A percentile compares a stretch with the other conserved stretches of the same genome.
phyloP scores from a whole-genome alignment of 23 red algal genomes.

The Gracilariopsis chorda region DNA sequence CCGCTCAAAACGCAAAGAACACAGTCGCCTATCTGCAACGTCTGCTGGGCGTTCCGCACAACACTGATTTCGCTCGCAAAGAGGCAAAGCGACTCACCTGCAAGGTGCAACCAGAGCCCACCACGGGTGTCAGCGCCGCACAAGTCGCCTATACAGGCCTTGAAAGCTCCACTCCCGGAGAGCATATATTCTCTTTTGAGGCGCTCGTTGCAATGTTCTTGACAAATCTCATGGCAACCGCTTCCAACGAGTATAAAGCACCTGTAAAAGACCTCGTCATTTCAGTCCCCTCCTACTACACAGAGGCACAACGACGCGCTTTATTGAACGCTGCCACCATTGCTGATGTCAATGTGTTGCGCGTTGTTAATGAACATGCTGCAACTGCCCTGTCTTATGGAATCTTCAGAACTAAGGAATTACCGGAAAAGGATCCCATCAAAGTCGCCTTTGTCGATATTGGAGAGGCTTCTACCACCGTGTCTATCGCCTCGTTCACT shows the following conservation, averaged over 20 bases:
- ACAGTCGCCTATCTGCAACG: slow-evolving; percentile 81
- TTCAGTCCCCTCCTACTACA: slow-evolving; percentile 91
- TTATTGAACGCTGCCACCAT: slow-evolving; percentile 86
- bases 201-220: slow-evolving; percentile 77
- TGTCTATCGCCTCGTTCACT: slow-evolving; percentile 74
- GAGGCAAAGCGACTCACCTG: slow-evolving; percentile 37
- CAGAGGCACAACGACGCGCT: slow-evolving; percentile 84
- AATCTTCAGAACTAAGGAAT: slow-evolving; percentile 85
- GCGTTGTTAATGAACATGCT: slow-evolving; percentile 93
- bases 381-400: slow-evolving; percentile 94
- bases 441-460: slow-evolving; percentile 96
- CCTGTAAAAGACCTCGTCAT: slow-evolving; percentile 81
- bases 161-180: slow-evolving; percentile 16
- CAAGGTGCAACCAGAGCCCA: slow-evolving; percentile 10
- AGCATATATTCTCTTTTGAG: slow-evolving; percentile 56
- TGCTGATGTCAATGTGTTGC: slow-evolving; percentile 71
- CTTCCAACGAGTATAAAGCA: slow-evolving; percentile 68
- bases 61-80: slow-evolving; percentile 28
- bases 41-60: slow-evolving; percentile 66
- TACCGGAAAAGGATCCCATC: slow-evolving; percentile 85
- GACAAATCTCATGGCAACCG: slow-evolving; percentile 62
- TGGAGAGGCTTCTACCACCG: slow-evolving; percentile 83
- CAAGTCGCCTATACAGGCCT: slow-evolving; percentile 45
- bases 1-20: slow-evolving; percentile 81
- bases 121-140: slow-evolving; percentile 30